Conservation (phyloP, 75 land plant genomes). For the Cunninghamia lanceolata region DNA sequence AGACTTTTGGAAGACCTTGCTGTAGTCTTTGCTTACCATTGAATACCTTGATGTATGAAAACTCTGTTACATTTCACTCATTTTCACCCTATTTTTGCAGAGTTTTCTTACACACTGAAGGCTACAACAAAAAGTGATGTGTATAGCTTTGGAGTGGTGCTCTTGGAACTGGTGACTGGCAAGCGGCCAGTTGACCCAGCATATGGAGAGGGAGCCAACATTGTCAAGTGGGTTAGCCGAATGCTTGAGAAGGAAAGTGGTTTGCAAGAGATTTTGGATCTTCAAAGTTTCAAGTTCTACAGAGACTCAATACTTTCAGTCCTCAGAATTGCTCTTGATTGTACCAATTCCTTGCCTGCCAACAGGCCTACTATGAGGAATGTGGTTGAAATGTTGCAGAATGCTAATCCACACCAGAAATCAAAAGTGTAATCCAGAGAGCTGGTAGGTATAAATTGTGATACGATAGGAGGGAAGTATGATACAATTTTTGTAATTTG, state of each 20-base stretch:
- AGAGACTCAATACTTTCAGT: conserved; percentile 22
- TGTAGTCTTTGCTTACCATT: not conserved
- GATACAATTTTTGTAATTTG: not conserved
- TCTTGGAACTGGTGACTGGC: conserved; percentile 21
- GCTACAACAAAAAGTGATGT: conserved; percentile 23
- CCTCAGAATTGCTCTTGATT: conserved; percentile 20
- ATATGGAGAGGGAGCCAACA: conserved; percentile 19
- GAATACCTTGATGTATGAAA: not conserved
- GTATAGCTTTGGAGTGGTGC: conserved; percentile 28
- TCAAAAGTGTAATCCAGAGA: not conserved
- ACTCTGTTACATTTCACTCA: not conserved
- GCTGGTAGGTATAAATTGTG: not conserved
- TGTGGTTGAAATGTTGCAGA: conserved; percentile 20
- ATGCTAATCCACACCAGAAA: conserved; percentile 13
- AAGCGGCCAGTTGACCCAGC: conserved; percentile 18
- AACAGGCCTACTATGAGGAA: conserved; percentile 27
- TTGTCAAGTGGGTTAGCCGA: conserved; percentile 25
- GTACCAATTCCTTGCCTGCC: conserved; percentile 21
- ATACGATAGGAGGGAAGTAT: not conserved
- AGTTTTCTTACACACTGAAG: conserved; percentile 22
- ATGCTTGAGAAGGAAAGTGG: conserved; percentile 19
- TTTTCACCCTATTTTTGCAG: conserved; percentile 7
- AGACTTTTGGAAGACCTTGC: not conserved
- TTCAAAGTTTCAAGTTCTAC: conserved; percentile 3
- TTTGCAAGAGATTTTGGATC: conserved; percentile 14